Conservation (phyloP, 306 rosid genomes). For the Quercus ilex region DNA sequence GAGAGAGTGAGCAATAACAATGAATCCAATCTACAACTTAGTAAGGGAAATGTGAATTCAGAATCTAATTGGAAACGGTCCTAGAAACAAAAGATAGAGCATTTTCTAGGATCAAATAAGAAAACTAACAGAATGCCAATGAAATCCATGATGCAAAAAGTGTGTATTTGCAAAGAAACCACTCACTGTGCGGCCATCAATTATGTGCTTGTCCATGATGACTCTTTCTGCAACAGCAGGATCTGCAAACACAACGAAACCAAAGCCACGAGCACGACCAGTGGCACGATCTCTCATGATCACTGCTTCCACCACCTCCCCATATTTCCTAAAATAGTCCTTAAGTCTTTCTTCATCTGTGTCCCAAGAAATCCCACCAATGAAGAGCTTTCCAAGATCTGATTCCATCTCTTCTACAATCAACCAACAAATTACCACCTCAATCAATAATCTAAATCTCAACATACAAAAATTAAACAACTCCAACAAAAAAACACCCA, state of each 20-base stretch:
- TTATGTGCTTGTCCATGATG: conserved; percentile 79
- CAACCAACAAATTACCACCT: conserved; percentile 36
- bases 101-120: not conserved
- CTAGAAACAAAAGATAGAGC: not conserved
- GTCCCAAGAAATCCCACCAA: conserved; percentile 99
- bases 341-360: conserved; percentile 91
- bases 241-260: conserved; percentile 84
- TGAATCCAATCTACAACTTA: not conserved
- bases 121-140: conserved; percentile 17
- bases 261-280: conserved; percentile 96
- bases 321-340: conserved; percentile 73
- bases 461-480: conserved; percentile 29
- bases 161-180: conserved; percentile 17
- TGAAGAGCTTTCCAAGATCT: conserved; percentile 97
- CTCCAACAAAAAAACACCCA: conserved; percentile 18
- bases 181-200: conserved; percentile 91
- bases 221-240: conserved; percentile 86
- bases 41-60: not conserved
- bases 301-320: conserved; percentile 91
- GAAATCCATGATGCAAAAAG: not conserved
- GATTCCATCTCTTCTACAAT: conserved; percentile 70
- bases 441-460: conserved; percentile 26
- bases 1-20: conserved; percentile 2
- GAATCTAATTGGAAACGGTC: not conserved
- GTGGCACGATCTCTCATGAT: conserved; percentile 97